Conservation (phyloP, 179 eudicot species). For the Patellifolia procumbens region DNA sequence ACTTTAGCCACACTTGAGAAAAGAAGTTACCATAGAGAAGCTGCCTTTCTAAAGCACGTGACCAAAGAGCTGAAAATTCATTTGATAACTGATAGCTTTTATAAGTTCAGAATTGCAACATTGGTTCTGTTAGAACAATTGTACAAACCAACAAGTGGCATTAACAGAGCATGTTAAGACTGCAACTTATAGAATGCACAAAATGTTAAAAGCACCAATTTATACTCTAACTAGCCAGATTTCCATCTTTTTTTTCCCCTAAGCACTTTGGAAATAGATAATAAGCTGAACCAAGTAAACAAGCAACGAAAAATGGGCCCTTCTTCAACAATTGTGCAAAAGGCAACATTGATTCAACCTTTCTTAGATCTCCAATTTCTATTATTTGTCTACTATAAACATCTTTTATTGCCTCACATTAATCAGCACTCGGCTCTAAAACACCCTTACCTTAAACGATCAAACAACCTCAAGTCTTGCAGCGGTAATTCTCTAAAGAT, state of each 20-base stretch:
- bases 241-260: neutral
- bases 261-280: neutral
- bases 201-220: too few species aligned
- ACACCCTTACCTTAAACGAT: too few species aligned
- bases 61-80: neutral
- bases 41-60: neutral
- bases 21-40: neutral
- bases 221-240: neutral
- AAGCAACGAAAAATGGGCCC: too few species aligned
- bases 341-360: too few species aligned
- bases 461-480: too few species aligned
- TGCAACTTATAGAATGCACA: slow-evolving; percentile 1
- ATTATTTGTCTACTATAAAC: too few species aligned
- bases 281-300: neutral
- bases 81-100: neutral
- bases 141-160: neutral
- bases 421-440: too few species aligned
- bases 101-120: neutral
- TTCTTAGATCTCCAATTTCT: too few species aligned
- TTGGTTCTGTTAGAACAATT: neutral
- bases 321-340: too few species aligned
- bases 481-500: neutral
- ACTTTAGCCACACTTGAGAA: neutral
- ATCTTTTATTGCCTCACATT: too few species aligned
- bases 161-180: neutral